Percentiles rank a stretch among this genome's conserved stretches.
phyloP scores from a whole-genome alignment of 352 stramenopile genomes.

The Globisporangium nodosum region DNA sequence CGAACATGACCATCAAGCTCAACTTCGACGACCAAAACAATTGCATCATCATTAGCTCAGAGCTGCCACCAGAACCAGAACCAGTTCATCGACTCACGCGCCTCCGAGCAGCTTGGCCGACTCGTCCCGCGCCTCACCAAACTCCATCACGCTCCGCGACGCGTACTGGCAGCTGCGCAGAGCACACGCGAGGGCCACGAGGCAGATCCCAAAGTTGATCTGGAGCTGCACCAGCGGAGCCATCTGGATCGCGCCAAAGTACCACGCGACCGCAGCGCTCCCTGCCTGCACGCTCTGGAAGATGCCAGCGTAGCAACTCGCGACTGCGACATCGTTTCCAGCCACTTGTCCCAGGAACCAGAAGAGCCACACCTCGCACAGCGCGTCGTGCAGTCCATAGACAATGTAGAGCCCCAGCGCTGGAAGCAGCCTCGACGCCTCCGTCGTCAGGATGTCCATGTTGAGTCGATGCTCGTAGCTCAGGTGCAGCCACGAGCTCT shows the following conservation, averaged over 20 bases:
- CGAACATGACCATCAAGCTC: no score
- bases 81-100: background rate
- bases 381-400: conserved; percentile 68
- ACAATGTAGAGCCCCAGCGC: conserved; percentile 49
- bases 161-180: conserved; percentile 5
- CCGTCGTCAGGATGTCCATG: conserved; percentile 18
- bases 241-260: conserved; percentile 22
- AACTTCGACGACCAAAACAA: no score
- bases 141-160: background rate
- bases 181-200: conserved; percentile 15
- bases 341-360: conserved; percentile 67
- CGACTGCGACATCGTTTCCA: conserved; percentile 24
- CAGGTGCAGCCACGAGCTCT: conserved; percentile 15
- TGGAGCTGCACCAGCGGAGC: conserved; percentile 21
- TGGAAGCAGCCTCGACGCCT: background rate
- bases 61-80: no score
- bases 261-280: conserved; percentile 31
- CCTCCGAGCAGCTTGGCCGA: background rate
- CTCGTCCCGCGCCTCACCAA: background rate
- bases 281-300: conserved; percentile 66
- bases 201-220: conserved; percentile 30
- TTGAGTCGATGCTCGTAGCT: conserved; percentile 17
- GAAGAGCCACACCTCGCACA: conserved; percentile 77
- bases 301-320: conserved; percentile 43
- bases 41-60: no score